phyloP scores from a whole-genome alignment of 2,329 filamentous ascomycete genomes.

The Drechslera avenae region DNA sequence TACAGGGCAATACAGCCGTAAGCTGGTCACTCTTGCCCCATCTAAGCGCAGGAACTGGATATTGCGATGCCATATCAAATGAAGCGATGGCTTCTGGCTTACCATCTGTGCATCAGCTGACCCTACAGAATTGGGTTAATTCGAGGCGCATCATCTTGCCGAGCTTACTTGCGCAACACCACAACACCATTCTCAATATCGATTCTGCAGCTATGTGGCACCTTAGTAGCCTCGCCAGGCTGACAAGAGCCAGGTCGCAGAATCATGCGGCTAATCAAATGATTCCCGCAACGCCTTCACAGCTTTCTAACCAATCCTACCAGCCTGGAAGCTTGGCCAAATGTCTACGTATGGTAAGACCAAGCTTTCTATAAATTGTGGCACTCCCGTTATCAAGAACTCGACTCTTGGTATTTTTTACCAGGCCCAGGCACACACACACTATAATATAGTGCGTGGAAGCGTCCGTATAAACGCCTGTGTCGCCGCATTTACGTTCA shows the following conservation, averaged over 20 bases:
- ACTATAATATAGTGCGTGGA: background rate
- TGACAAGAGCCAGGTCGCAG: background rate
- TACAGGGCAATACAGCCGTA: no score
- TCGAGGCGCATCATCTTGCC: background rate
- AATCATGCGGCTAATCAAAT: conserved; percentile 4
- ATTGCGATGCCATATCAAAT: no score
- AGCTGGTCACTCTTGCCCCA: no score
- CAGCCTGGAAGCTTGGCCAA: background rate
- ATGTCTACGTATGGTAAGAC: background rate
- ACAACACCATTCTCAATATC: background rate
- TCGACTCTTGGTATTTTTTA: conserved; percentile 5
- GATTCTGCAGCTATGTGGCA: conserved; percentile 1
- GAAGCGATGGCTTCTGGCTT: no score
- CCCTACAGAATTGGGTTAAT: background rate
- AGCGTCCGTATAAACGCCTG: background rate
- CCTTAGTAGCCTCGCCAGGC: conserved; percentile 2
- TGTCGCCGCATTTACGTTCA: background rate
- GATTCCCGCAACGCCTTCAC: background rate
- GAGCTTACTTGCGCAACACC: background rate
- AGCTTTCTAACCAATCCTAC: conserved; percentile 4
- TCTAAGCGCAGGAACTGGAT: no score
- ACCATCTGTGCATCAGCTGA: no score
- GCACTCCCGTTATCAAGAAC: conserved; percentile 1
- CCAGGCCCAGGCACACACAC: background rate
- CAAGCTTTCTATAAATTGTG: conserved; percentile 3